Percentiles rank a stretch among this genome's conserved stretches.
phyloP scores from a whole-genome alignment of 352 stramenopile species.

The Elongisporangium anandrum region DNA sequence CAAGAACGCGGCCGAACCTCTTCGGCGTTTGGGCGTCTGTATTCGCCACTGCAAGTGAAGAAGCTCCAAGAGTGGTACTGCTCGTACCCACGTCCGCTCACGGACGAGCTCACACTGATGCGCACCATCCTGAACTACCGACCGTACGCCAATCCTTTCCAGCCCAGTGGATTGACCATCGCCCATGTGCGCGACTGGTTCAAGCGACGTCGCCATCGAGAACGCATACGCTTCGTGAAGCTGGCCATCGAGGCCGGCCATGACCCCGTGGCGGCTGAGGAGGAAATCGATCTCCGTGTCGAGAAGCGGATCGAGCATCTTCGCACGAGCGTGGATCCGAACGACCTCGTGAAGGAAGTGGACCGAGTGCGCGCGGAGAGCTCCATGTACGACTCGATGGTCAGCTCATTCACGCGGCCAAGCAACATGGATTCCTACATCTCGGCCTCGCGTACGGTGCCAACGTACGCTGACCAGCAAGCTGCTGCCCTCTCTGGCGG shows the following conservation, averaged over 20 bases:
- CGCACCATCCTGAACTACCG: conserved; percentile 80
- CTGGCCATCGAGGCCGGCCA: conserved; percentile 60
- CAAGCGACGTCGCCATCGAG: conserved; percentile 74
- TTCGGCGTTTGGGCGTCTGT: conserved; percentile 44
- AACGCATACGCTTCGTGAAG: conserved; percentile 75
- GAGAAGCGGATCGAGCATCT: conserved; percentile 76
- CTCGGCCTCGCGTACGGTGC: conserved; percentile 44
- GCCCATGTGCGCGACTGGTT: conserved; percentile 83
- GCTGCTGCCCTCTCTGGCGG: background rate
- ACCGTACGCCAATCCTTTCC: conserved; percentile 67
- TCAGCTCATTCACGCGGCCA: conserved; percentile 52
- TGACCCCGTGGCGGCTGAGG: conserved; percentile 53
- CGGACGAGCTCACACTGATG: conserved; percentile 82
- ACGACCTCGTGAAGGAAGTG: conserved; percentile 78
- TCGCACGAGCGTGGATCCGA: conserved; percentile 57
- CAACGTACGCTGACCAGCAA: conserved; percentile 37
- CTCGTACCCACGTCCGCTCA: conserved; percentile 66
- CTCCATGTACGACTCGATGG: conserved; percentile 61
- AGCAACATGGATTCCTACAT: conserved; percentile 58
- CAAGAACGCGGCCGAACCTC: conserved; percentile 60
- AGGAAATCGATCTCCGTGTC: conserved; percentile 74
- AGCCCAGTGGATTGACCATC: conserved; percentile 52
- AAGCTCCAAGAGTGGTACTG: conserved; percentile 87
- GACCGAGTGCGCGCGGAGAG: conserved; percentile 65
- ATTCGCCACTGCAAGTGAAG: conserved; percentile 63